Conservation (phyloP, 2,329 filamentous ascomycete species). For the Aspergillus proliferans region DNA sequence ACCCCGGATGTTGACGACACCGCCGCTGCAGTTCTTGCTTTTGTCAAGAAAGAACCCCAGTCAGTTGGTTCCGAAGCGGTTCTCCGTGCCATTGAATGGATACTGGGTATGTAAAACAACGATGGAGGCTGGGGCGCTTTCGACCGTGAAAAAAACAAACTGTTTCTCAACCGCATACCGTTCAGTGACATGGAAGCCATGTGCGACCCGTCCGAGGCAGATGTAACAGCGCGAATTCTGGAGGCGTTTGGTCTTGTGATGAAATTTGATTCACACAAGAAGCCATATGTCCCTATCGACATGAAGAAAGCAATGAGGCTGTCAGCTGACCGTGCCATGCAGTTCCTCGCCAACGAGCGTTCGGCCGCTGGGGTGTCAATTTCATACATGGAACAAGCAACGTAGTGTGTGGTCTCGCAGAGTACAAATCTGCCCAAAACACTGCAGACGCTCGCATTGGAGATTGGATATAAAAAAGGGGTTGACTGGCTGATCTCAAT, state of each 20-base stretch:
- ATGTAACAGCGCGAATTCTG: constrained; percentile 27
- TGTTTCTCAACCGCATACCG: constrained; percentile 30
- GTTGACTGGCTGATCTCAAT: constrained; percentile 17
- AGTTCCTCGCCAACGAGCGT: constrained; percentile 19
- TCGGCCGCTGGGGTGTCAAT: constrained; percentile 29
- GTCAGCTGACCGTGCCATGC: constrained; percentile 14
- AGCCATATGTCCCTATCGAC: neutral
- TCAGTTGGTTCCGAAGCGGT: constrained; percentile 3
- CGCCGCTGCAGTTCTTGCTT: constrained; percentile 21
- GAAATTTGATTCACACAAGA: neutral
- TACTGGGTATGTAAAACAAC: constrained; percentile 30
- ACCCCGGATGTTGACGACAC: constrained; percentile 33
- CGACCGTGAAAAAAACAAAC: constrained; percentile 27
- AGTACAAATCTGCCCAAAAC: constrained; percentile 10
- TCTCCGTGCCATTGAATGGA: constrained; percentile 17
- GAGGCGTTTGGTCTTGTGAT: constrained; percentile 25
- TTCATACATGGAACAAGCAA: constrained; percentile 31
- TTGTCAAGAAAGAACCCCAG: constrained; percentile 17
- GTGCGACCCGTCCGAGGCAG: constrained; percentile 28
- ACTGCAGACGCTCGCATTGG: neutral
- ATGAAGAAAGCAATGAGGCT: neutral
- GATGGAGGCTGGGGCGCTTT: constrained; percentile 35
- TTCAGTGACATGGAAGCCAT: constrained; percentile 33
- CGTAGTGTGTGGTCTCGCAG: constrained; percentile 23
- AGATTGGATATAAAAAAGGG: neutral